Conservation (phyloP, 257 asterid species). For the Nicotiana tabacum region DNA sequence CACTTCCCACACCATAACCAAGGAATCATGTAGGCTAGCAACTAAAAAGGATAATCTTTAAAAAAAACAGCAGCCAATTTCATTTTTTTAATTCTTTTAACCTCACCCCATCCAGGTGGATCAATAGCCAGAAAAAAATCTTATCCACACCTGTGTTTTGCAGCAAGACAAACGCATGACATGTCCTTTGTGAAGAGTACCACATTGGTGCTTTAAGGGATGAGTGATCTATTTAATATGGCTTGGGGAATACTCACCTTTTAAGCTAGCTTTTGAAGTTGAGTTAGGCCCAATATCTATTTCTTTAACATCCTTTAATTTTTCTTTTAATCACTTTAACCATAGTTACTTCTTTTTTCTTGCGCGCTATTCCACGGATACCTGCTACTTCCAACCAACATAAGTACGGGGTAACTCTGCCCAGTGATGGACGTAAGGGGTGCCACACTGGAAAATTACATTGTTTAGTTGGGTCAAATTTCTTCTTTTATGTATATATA, state of each 20-base stretch:
- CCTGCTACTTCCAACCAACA: no score
- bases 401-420: no score
- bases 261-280: not conserved
- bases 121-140: not conserved
- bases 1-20: not conserved
- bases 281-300: not conserved
- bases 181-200: not conserved
- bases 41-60: not conserved
- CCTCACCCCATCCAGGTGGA: not conserved
- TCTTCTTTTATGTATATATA: no score
- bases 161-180: not conserved
- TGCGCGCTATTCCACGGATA: no score
- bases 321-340: not conserved
- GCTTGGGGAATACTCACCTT: not conserved
- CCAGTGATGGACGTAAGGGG: no score
- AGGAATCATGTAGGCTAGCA: not conserved
- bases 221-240: not conserved
- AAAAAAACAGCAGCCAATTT: not conserved
- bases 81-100: not conserved
- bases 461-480: no score
- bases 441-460: no score
- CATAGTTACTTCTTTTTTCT: not conserved
- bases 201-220: not conserved
- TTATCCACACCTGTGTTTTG: not conserved
- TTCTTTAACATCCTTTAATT: not conserved